phyloP scores from a whole-genome alignment of 1,139 yeast species.

The Lodderomyces oxycetoniae region DNA sequence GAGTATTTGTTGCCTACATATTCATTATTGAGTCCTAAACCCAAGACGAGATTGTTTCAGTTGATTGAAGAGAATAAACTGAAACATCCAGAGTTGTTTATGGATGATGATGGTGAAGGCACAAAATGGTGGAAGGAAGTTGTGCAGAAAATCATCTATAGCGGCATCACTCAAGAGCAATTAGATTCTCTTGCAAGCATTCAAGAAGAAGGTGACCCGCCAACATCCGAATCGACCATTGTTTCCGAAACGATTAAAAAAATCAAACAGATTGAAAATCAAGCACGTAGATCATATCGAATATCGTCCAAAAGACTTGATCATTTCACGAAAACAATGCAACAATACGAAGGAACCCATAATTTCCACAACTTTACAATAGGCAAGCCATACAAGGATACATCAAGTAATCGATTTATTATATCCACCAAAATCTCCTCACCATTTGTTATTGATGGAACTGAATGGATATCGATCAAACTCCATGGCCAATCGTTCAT shows the following conservation, averaged over 20 bases:
- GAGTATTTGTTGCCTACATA: slow-evolving; percentile 92
- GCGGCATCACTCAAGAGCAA: slow-evolving; percentile 49
- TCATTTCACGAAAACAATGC: slow-evolving; percentile 62
- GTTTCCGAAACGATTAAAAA: slow-evolving; percentile 32
- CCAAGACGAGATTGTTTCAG: slow-evolving; percentile 57
- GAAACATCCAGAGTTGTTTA: slow-evolving; percentile 53
- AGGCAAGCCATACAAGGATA: slow-evolving; percentile 82
- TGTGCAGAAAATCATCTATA: slow-evolving; percentile 34
- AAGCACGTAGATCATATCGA: slow-evolving; percentile 65
- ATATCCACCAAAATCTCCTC: slow-evolving; percentile 75
- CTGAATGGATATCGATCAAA: slow-evolving; percentile 95
- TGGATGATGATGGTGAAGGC: slow-evolving; percentile 63
- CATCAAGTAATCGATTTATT: slow-evolving; percentile 81
- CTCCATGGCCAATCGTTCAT: slow-evolving; percentile 98
- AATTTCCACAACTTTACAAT: slow-evolving; percentile 94
- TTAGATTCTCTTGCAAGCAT: slow-evolving; percentile 7
- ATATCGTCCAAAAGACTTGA: slow-evolving; percentile 58
- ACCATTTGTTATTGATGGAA: slow-evolving; percentile 87
- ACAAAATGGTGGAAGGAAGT: slow-evolving; percentile 66
- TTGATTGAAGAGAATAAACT: slow-evolving; percentile 51
- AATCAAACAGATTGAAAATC: slow-evolving; percentile 63
- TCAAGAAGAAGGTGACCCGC: not conserved
- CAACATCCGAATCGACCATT: not conserved
- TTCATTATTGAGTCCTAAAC: slow-evolving; percentile 86
- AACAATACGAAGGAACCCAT: slow-evolving; percentile 78